These are phyloP conservation scores for Tremellales sp. DNA, from an alignment of 1,284 basidiomycete genomes.

Conservation along the genomic window DNA sequence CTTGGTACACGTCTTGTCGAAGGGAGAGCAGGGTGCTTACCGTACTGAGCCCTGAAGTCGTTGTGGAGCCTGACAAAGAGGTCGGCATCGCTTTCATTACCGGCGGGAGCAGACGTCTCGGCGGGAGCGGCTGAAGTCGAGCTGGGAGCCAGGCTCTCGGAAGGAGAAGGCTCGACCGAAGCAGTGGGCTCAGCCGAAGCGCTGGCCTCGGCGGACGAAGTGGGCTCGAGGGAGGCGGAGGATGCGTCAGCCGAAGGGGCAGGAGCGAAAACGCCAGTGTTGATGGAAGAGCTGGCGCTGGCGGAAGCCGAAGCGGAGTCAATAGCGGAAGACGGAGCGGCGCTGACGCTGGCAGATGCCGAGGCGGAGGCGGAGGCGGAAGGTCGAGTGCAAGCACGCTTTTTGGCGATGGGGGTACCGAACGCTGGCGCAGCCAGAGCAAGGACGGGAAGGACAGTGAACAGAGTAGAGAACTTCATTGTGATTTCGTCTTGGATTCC, in stretches of 20 bases:
- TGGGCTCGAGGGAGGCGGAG: not conserved
- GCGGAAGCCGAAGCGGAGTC: not conserved
- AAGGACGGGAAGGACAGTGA: not conserved
- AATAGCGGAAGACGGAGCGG: not conserved
- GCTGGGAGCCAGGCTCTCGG: not conserved
- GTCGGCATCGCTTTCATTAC: conserved; percentile 6
- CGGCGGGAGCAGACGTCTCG: conserved; percentile 1
- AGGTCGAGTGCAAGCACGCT: not conserved
- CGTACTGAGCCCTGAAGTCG: conserved; percentile 31
- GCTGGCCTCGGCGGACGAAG: conserved; percentile 7
- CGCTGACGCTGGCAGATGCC: not conserved
- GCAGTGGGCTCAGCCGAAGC: not conserved
- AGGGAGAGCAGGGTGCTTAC: conserved; percentile 10
- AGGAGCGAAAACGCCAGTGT: not conserved
- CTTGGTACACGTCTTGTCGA: not conserved
- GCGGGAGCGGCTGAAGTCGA: conserved; percentile 1
- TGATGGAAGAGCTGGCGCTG: not conserved
- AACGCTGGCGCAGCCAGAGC: not conserved
- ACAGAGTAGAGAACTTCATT: not conserved
- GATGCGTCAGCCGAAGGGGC: not conserved
- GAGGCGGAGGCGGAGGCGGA: not conserved
- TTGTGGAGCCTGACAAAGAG: conserved; percentile 34
- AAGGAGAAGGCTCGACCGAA: not conserved
- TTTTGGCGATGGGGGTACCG: not conserved
- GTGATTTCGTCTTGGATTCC: not conserved